These are phyloP conservation scores for Elasticomyces elasticus DNA, from an alignment of 495 filamentous ascomycete species.

Conservation along the genomic window DNA sequence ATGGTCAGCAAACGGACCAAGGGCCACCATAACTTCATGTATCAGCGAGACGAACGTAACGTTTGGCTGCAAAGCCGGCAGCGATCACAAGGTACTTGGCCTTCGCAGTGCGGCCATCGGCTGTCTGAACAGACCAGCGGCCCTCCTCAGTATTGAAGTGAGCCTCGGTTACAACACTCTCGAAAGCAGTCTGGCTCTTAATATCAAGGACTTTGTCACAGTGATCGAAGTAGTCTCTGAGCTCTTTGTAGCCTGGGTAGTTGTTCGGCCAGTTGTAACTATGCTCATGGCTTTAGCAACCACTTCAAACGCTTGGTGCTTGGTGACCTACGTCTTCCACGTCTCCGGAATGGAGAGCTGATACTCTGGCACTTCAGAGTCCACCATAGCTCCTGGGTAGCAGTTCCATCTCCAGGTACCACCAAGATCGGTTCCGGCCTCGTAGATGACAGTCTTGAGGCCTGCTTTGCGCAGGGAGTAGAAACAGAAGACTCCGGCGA, in stretches of 20 bases:
- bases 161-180: constrained; percentile 38
- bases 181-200: constrained; percentile 43
- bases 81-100: constrained; percentile 43
- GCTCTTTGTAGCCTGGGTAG: constrained; percentile 43
- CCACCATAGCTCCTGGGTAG: constrained; percentile 34
- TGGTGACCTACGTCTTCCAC: constrained; percentile 29
- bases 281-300: background rate
- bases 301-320: background rate
- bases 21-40: constrained; percentile 21
- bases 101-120: constrained; percentile 37
- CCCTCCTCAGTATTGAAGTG: constrained; percentile 34
- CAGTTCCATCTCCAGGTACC: constrained; percentile 35
- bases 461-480: constrained; percentile 34
- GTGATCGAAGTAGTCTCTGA: constrained; percentile 47
- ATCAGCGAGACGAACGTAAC: constrained; percentile 33
- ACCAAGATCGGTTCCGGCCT: constrained; percentile 40
- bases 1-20: constrained; percentile 15
- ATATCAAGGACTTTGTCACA: constrained; percentile 41
- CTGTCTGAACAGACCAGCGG: constrained; percentile 41
- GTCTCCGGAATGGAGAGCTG: constrained; percentile 42
- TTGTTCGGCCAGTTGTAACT: constrained; percentile 41
- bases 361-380: constrained; percentile 43
- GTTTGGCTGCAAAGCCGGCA: constrained; percentile 37
- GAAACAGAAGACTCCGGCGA: constrained; percentile 36
- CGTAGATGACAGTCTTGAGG: constrained; percentile 37